Conservation (phyloP, 176 grass and related monocot genomes). For the Secale cereale region DNA sequence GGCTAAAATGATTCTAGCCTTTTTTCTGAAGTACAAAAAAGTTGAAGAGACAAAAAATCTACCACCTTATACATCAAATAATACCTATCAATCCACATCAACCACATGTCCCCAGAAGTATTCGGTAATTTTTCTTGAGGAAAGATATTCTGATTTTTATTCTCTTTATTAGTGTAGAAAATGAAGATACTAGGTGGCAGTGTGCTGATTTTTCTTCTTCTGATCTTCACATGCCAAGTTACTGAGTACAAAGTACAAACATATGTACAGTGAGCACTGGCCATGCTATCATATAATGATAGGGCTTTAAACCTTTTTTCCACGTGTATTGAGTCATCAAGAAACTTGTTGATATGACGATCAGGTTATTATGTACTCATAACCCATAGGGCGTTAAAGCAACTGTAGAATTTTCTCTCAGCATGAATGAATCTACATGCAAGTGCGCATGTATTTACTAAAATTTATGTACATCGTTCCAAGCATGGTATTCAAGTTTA, state of each 20-base stretch:
- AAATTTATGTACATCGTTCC: not conserved
- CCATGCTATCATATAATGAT: not conserved
- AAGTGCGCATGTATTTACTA: not conserved
- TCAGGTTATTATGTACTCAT: not conserved
- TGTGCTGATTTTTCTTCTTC: not conserved
- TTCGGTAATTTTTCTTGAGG: not conserved
- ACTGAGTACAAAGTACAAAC: not conserved
- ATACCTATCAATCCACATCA: not conserved
- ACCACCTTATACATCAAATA: not conserved
- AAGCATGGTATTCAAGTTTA: not conserved
- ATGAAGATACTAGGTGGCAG: not conserved
- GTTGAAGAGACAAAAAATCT: not conserved
- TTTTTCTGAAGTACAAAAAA: not conserved
- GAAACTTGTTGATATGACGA: not conserved
- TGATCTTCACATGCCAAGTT: not conserved
- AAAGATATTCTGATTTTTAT: not conserved
- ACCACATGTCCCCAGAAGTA: constrained; percentile 10
- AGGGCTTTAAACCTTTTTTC: not conserved
- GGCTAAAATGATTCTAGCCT: not conserved
- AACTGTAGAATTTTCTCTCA: not conserved
- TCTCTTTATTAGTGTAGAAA: not conserved
- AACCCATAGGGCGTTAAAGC: not conserved
- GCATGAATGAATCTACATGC: not conserved
- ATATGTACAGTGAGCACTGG: not conserved
- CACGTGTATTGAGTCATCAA: not conserved